These are phyloP conservation scores for apple (Malus domestica) DNA, from an alignment of 306 rosid genomes.

Conservation along the genomic window ASM211411v1 NC_041797.1:3364001-3364500, in stretches of 20 bases:
- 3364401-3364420: background rate
- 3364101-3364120: too few relatives aligned
- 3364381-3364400: background rate
- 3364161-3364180: accelerated
- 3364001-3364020: too few relatives aligned
- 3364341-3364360: background rate
- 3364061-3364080: background rate
- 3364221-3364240: background rate
- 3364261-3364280: background rate
- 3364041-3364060: background rate
- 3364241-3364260: background rate
- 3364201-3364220: too few relatives aligned
- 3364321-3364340: background rate
- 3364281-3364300: background rate
- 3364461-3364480: background rate
- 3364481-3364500: too few relatives aligned
- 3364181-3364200: too few relatives aligned
- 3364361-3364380: background rate
- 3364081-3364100: too few relatives aligned
- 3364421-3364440: background rate
- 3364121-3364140: too few relatives aligned
- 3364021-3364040: too few relatives aligned
- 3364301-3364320: background rate
- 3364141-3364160: accelerated
- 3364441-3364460: background rate